Evolutionary conservation across 495 filamentous ascomycete genomes (phyloP).

Genomic region (Podospora pseudopauciseta): DNA sequence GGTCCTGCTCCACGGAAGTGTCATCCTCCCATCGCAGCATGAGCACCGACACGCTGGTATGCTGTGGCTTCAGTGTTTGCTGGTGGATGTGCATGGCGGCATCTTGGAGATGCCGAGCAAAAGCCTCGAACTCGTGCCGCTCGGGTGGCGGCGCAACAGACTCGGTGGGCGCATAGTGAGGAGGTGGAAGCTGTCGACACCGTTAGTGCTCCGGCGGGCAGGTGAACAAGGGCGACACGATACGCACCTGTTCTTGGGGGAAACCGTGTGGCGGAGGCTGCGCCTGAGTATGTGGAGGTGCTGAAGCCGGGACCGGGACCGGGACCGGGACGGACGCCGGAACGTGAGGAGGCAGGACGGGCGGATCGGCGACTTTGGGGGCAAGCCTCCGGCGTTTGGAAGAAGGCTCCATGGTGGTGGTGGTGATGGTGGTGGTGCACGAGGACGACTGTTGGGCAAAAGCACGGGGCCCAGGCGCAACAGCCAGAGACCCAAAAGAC

Average conservation of each 20-base stretch:
- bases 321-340: slow-evolving; percentile 15
- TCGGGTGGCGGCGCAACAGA: slow-evolving; percentile 30
- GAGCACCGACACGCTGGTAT: slow-evolving; percentile 50
- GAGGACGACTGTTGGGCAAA: not conserved
- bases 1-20: slow-evolving; percentile 44
- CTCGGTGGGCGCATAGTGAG: slow-evolving; percentile 26
- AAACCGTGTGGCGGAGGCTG: slow-evolving; percentile 25
- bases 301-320: not conserved
- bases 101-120: slow-evolving; percentile 57
- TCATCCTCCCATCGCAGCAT: slow-evolving; percentile 56
- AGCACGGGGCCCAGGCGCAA: not conserved
- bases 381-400: slow-evolving; percentile 38
- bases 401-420: slow-evolving; percentile 32
- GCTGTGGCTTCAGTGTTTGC: slow-evolving; percentile 48
- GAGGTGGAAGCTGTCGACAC: slow-evolving; percentile 20
- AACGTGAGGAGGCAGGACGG: slow-evolving; percentile 15
- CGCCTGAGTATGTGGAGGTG: slow-evolving; percentile 22
- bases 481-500: no score
- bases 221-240: not conserved
- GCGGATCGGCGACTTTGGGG: slow-evolving; percentile 34
- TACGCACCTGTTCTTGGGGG: slow-evolving; percentile 31
- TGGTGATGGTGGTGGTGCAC: no score
- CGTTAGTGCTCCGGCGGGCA: slow-evolving; percentile 10
- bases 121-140: slow-evolving; percentile 55
- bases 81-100: slow-evolving; percentile 53